A percentile compares a stretch with the other conserved stretches of the same genome.
Conservation (phyloP, 2,329 filamentous ascomycete genomes). For the Aspergillus persii region DNA sequence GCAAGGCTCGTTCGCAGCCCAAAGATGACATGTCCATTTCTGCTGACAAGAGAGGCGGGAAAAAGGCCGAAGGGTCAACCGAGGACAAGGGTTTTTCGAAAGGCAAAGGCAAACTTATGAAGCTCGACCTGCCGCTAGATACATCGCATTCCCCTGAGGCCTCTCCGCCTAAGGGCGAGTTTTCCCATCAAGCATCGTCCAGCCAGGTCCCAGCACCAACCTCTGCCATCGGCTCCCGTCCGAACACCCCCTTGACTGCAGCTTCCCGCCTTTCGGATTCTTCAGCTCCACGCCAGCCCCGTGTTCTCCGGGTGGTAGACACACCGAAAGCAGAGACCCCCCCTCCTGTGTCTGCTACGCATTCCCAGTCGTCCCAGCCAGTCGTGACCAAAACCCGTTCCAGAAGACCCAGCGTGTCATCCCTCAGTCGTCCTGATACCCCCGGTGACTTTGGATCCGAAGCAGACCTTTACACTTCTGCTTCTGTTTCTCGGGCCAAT, state of each 20-base stretch:
- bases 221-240: conserved; percentile 45
- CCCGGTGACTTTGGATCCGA: conserved; percentile 61
- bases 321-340: conserved; percentile 53
- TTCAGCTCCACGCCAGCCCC: conserved; percentile 40
- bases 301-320: conserved; percentile 57
- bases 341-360: conserved; percentile 28
- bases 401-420: conserved; percentile 48
- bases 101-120: conserved; percentile 34
- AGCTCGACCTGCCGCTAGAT: conserved; percentile 29
- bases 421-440: conserved; percentile 58
- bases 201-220: conserved; percentile 28
- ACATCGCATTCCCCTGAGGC: conserved; percentile 16
- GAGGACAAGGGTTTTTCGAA: conserved; percentile 20
- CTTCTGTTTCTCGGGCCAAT: conserved; percentile 59
- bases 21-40: conserved; percentile 20
- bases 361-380: conserved; percentile 32
- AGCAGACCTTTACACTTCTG: conserved; percentile 56
- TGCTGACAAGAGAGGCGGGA: conserved; percentile 17
- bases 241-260: conserved; percentile 47
- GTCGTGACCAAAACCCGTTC: conserved; percentile 32
- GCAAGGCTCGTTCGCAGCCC: conserved; percentile 25
- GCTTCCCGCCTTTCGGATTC: conserved; percentile 40
- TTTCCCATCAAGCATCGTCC: conserved; percentile 18
- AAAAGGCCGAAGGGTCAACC: conserved; percentile 8
- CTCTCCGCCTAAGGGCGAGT: conserved; percentile 24